phyloP scores from a whole-genome alignment of 768 basidiomycete genomes.

The Mycena crocata region DNA sequence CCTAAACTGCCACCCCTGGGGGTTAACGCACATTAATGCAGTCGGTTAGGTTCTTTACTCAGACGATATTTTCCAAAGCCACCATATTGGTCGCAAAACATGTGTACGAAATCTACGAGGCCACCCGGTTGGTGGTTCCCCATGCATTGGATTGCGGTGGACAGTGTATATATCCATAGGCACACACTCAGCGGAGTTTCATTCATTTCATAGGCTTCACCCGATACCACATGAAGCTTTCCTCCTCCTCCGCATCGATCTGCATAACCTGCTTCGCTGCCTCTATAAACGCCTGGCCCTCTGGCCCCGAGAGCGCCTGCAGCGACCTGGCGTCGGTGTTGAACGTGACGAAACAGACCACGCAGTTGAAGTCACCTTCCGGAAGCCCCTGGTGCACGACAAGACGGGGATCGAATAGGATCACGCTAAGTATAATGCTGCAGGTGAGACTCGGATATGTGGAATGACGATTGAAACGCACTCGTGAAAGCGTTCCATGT shows the following conservation, averaged over 20 bases:
- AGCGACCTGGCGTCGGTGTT: neutral
- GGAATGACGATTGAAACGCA: neutral
- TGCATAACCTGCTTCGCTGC: neutral
- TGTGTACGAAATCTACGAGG: too few relatives aligned
- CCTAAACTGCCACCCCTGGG: too few relatives aligned
- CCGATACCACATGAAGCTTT: conserved; percentile 11
- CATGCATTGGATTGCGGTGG: too few relatives aligned
- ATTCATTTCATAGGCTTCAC: neutral
- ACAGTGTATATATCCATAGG: too few relatives aligned
- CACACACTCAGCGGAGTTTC: too few relatives aligned
- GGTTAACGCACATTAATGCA: too few relatives aligned
- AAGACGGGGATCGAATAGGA: neutral
- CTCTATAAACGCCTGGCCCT: conserved; percentile 5
- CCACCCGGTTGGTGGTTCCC: too few relatives aligned
- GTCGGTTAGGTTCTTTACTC: too few relatives aligned
- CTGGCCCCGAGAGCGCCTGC: neutral
- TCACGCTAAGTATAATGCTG: neutral
- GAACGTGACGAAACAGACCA: conserved; percentile 8
- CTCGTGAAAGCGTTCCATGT: neutral
- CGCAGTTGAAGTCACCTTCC: neutral
- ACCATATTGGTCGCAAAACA: too few relatives aligned
- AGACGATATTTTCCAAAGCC: too few relatives aligned
- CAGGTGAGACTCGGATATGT: neutral
- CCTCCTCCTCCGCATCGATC: neutral
- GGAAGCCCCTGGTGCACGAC: neutral